Evolutionary conservation across 176 grass and related monocot genomes (phyloP), one percentile per base, ranked within the genome.

Genomic region (Tuctoria greenei): DNA sequence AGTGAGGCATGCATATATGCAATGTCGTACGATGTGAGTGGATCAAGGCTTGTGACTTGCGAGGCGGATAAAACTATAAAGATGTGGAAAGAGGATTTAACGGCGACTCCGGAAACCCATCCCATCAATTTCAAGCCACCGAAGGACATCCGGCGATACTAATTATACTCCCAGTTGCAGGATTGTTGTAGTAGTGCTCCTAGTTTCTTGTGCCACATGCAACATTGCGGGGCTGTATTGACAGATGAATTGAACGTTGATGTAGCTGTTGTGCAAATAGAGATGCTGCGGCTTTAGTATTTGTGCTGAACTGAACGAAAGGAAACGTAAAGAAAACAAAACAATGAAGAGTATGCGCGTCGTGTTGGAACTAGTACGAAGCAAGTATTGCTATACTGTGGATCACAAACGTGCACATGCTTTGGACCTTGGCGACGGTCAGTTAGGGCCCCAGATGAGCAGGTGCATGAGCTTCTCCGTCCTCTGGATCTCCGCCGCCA

Each of bases 11-110:
- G 95, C 50, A 94, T 98, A 62, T 97, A 97, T 73, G 88, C 90
- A 56, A 57, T 91, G 17, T 91, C 93, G 26, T 93, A 93, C 24
- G 93, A 97, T 79, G 23, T 80, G 21, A 97, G 93, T 61, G 95
- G 95, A 23, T 85, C 88, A 4, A 92, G 95, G 72, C 84, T 98
- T 38, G 91, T 98, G 68, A 94, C 84, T 0, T 98, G 91, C 12
- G 89, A 98, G 80, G 95, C 95, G 4, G 91, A 98, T 64, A 98
- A 98, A 86, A 94, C 91, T 13, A 94, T 98, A 70, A 98, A 98
- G 79, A 94, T 98, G 95, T 98, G 95, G 95, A 98, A 92, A 84
- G 91, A 98, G 78, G 95, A 98, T 64, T 17, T 66, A 7, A 86
- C 60, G 69, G 95, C 95, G 3, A 98, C 95, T 7, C 86, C 86